Evolutionary conservation across 129 eudicot genomes (phyloP), one percentile per base, ranked within the genome.

Genomic region (Lactuca sativa): DNA sequence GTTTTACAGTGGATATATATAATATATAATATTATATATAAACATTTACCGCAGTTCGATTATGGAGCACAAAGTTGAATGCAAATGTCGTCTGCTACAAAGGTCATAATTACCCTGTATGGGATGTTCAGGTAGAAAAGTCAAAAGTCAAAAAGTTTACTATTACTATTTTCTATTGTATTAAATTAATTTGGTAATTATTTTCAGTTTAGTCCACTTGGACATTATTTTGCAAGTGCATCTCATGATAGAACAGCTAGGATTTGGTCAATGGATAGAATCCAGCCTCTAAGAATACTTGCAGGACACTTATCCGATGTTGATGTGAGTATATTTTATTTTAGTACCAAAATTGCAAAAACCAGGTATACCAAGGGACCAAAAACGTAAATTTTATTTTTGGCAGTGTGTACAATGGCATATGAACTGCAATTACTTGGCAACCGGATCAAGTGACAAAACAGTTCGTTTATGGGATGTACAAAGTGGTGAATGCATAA

Each of bases 261-360:
- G 86, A 84, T 95, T 63, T 95, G 99, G 97, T 80, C 99, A 58
- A 71, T 95, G 91, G 99, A 95, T 68, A 82, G 96, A 78, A 74
- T 90, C 74, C 93, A 90, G 67, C 99, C 99, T 54, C 75, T 95
- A 49, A 83, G 99, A 62, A 90, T 95, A 53, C 81, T 95, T 88
- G 99, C 99, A 56, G 97, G 99, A 53, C 99, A 95, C 79, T 79
- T 95, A 34, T 95, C 99, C 31, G 99, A 95, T 82, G 97, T 95
- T 66, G 99, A 95, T 82, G 98, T 89, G 74, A 86, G 98, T 86
- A 69, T 21, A 44, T 60, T 58, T 16, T 31, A 4, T 4, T 36
- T 36, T 0, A 6, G 38, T 4, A 36, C 38, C 38, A 36, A 36
- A 36, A 6, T 40, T 40, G 44, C 44, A 40, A 40, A 40, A 40